These are phyloP conservation scores for Drechslerella stenobrocha DNA, from an alignment of 2,329 filamentous ascomycete genomes.

Conservation along the genomic window DNA sequence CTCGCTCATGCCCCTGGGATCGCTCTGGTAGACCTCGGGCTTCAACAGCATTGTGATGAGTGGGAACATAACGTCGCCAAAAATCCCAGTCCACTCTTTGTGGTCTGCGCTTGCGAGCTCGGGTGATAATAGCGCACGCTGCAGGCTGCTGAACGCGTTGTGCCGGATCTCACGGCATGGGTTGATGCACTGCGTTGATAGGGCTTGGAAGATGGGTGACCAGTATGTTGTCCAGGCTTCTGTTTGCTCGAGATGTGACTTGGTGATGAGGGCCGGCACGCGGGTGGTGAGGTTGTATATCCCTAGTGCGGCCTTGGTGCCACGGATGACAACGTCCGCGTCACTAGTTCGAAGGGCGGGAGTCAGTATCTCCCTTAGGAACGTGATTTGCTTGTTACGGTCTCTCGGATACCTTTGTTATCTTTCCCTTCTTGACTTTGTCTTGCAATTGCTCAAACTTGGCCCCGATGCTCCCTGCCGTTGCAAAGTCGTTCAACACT, in stretches of 20 bases:
- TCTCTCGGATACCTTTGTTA: constrained; percentile 49
- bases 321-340: constrained; percentile 71
- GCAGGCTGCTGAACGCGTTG: constrained; percentile 80
- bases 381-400: constrained; percentile 45
- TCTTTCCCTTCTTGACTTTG: constrained; percentile 55
- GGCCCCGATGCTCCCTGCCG: constrained; percentile 73
- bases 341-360: constrained; percentile 58
- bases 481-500: constrained; percentile 86
- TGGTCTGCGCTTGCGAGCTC: constrained; percentile 81
- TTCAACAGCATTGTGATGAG: constrained; percentile 84
- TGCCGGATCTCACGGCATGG: constrained; percentile 91
- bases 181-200: constrained; percentile 89
- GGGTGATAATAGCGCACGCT: constrained; percentile 80
- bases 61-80: constrained; percentile 89
- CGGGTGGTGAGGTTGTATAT: constrained; percentile 80
- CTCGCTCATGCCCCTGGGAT: constrained; percentile 91
- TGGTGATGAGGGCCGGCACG: constrained; percentile 83
- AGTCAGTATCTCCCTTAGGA: background rate
- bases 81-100: constrained; percentile 92
- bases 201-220: constrained; percentile 87
- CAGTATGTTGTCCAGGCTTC: constrained; percentile 98
- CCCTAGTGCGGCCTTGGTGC: constrained; percentile 76
- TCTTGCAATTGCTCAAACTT: constrained; percentile 71
- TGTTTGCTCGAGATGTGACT: constrained; percentile 84
- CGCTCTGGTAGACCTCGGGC: constrained; percentile 89